These are phyloP conservation scores for Parafenestella ontariensis DNA, from an alignment of 2,329 filamentous ascomycete genomes.

Conservation along the genomic window DNA sequence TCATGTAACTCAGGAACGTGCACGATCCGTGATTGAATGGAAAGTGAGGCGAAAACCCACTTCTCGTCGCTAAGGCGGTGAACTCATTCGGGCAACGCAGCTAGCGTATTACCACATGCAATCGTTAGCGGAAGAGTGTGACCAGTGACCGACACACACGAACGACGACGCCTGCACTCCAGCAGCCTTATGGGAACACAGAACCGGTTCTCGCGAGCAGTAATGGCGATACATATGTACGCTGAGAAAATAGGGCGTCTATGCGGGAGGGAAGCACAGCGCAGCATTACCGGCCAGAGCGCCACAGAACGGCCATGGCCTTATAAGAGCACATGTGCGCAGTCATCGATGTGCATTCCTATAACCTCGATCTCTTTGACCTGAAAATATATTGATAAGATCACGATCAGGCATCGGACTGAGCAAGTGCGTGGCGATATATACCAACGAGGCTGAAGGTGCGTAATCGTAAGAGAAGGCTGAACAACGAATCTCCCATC, in stretches of 20 bases:
- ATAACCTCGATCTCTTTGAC: background rate
- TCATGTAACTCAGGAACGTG: background rate
- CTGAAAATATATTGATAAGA: background rate
- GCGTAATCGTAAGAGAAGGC: constrained; percentile 16
- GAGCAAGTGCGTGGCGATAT: constrained; percentile 11
- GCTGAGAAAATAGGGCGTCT: constrained; percentile 1
- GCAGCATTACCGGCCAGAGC: background rate
- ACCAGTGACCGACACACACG: constrained; percentile 27
- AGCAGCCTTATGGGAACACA: constrained; percentile 15
- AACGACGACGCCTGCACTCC: constrained; percentile 22
- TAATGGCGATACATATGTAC: constrained; percentile 11
- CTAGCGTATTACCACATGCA: constrained; percentile 10
- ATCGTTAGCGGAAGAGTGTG: constrained; percentile 12
- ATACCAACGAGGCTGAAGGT: constrained; percentile 19
- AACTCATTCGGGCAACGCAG: constrained; percentile 3
- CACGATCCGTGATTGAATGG: constrained; percentile 1
- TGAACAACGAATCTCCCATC: constrained; percentile 10
- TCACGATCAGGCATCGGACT: background rate
- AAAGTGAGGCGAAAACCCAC: constrained; percentile 28
- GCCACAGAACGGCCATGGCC: constrained; percentile 1
- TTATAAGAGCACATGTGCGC: constrained; percentile 9
- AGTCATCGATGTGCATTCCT: background rate
- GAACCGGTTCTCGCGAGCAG: constrained; percentile 1
- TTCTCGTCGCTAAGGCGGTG: constrained; percentile 10
- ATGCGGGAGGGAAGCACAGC: background rate